Evolutionary conservation across 805 yeast species (phyloP), one percentile per base, ranked within the genome.

Genomic region (Millerozyma acaciae): DNA sequence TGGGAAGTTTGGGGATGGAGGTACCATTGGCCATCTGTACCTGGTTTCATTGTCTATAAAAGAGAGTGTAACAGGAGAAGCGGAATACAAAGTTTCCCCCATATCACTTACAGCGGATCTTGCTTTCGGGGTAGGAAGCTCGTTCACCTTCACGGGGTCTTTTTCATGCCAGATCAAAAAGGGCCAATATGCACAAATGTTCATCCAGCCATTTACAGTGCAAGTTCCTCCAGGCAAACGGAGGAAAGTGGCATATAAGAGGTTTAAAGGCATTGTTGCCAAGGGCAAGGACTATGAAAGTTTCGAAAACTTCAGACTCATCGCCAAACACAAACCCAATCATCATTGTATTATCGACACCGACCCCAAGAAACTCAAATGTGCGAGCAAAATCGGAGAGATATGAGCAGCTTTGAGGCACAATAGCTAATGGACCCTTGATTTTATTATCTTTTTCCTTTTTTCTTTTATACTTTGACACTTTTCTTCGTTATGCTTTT

Each of bases 151-250:
- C 28, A 10, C 34, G 3, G 37, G 39, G 3, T 13, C 37, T 12
- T 37, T 32, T n/a, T 34, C 36, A 15, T 49, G 54, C 32, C 26
- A 31, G 18, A 34, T 39, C n/a, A 41, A 25, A 7, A 25, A 32
- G 13, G 51, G 51, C 6, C 35, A 40, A 23, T 34, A 32, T 29
- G 51, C 46, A 1, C 47, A 45, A 23, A 6, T 48, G 12, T 39
- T 38, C 25, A 38, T 48, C n/a, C 34, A 35, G 21, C 45, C 49
- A 4, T 35, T 28, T 19, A 18, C 35, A 9, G 38, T 38, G 4
- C 39, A 34, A 14, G 36, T 42, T n/a, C 51, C 49, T 8, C 33
- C 16, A 5, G 17, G 28, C 16, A 18, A 12, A 3, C 17, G 39
- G 15, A 32, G 27, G 10, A 26, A 21, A 21, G 43, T 37, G 17